Percentiles rank a stretch among this genome's conserved stretches.
phyloP scores from a whole-genome alignment of 805 yeast genomes.

The Candida krabiensis region DNA sequence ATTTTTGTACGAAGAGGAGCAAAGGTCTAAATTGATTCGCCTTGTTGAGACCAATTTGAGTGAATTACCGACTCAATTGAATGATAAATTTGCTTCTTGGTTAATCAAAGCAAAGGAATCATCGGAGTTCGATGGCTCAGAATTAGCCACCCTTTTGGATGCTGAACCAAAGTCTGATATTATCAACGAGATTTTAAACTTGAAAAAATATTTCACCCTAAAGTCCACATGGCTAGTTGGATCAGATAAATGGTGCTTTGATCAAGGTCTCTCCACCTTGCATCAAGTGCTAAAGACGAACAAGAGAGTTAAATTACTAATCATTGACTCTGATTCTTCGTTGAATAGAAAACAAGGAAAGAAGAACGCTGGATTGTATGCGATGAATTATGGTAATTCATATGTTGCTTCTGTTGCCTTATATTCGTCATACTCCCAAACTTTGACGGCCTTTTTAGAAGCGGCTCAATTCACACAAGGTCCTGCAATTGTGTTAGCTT shows the following conservation, averaged over 20 bases:
- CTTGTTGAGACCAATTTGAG: constrained; percentile 46
- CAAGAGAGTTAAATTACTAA: constrained; percentile 76
- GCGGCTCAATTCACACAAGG: constrained; percentile 81
- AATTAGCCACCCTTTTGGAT: constrained; percentile 35
- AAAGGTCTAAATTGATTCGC: constrained; percentile 44
- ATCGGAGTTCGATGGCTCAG: constrained; percentile 29
- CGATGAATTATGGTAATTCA: constrained; percentile 86
- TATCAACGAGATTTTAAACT: constrained; percentile 39
- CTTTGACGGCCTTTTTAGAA: constrained; percentile 82
- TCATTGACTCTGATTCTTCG: constrained; percentile 84
- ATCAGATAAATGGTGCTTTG: constrained; percentile 94
- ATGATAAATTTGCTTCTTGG: constrained; percentile 70
- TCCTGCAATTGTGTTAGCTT: constrained; percentile 89
- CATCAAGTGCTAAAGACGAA: constrained; percentile 73
- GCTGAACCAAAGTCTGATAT: constrained; percentile 38
- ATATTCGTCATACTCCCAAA: constrained; percentile 91
- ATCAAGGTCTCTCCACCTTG: constrained; percentile 87
- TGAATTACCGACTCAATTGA: constrained; percentile 45
- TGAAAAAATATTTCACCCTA: constrained; percentile 45
- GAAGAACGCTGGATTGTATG: constrained; percentile 91
- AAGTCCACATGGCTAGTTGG: constrained; percentile 82
- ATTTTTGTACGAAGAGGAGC: constrained; percentile 57
- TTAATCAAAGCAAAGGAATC: constrained; percentile 48
- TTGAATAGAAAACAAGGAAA: constrained; percentile 56
- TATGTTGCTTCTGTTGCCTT: constrained; percentile 95